These are phyloP conservation scores for Puccinia polysora DNA, from an alignment of 1,284 basidiomycete species.

Conservation along the genomic window DNA sequence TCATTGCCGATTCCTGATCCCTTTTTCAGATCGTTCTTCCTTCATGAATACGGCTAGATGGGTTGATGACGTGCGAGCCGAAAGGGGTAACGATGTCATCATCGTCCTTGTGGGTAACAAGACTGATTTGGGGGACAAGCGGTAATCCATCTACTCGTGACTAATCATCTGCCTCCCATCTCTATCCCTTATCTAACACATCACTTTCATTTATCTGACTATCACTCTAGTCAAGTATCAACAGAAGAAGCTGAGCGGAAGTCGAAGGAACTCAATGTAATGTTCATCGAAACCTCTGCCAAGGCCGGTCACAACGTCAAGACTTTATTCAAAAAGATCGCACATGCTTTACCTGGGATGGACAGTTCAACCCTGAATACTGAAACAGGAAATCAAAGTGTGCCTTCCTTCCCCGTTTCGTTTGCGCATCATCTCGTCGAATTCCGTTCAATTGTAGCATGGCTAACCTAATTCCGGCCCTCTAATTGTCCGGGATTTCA, in stretches of 20 bases:
- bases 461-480: background rate
- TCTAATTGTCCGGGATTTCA: too few species aligned
- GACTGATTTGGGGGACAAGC: slow-evolving; percentile 89
- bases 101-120: slow-evolving; percentile 99
- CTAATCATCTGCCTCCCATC: too few species aligned
- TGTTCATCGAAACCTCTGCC: slow-evolving; percentile 99
- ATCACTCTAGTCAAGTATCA: slow-evolving; percentile 78
- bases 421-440: slow-evolving; percentile 29
- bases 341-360: slow-evolving; percentile 93
- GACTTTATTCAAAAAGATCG: slow-evolving; percentile 98
- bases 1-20: background rate
- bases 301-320: slow-evolving; percentile 99
- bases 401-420: slow-evolving; percentile 37
- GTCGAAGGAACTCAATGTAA: slow-evolving; percentile 85
- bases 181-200: too few species aligned
- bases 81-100: slow-evolving; percentile 95
- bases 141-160: slow-evolving; percentile 58
- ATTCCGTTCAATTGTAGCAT: background rate
- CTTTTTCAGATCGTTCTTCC: slow-evolving; percentile 75
- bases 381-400: slow-evolving; percentile 56
- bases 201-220: slow-evolving; percentile 18
- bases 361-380: slow-evolving; percentile 66
- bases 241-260: slow-evolving; percentile 92
- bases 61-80: slow-evolving; percentile 98
- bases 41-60: slow-evolving; percentile 97